Conservation (phyloP, 1,139 yeast species). For the Candida sanyaensis region DNA sequence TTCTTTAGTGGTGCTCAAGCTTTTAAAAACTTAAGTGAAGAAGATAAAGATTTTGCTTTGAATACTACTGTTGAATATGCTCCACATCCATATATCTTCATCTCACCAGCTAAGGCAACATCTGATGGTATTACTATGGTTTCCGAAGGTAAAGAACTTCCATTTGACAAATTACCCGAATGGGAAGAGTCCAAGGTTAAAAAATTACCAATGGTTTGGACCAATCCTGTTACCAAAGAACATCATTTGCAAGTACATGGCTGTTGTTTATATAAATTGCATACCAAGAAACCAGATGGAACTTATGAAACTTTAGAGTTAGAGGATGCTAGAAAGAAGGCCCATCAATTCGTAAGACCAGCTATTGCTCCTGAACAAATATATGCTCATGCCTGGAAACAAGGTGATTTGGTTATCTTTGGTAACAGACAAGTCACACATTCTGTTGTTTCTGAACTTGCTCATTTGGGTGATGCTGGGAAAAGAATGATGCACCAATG, state of each 20-base stretch:
- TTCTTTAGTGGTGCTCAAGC: slow-evolving; percentile 82
- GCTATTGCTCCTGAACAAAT: slow-evolving; percentile 75
- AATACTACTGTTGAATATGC: slow-evolving; percentile 81
- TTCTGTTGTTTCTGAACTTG: slow-evolving; percentile 85
- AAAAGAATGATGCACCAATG: slow-evolving; percentile 88
- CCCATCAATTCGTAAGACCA: slow-evolving; percentile 77
- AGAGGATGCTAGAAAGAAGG: slow-evolving; percentile 70
- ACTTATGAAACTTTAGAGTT: slow-evolving; percentile 50
- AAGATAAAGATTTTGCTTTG: slow-evolving; percentile 72
- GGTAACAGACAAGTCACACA: slow-evolving; percentile 90
- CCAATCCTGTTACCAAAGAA: slow-evolving; percentile 82
- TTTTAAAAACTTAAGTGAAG: slow-evolving; percentile 61
- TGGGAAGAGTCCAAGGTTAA: slow-evolving; percentile 82
- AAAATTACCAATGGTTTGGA: slow-evolving; percentile 84
- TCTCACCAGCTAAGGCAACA: slow-evolving; percentile 78
- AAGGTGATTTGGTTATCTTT: slow-evolving; percentile 83
- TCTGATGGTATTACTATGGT: slow-evolving; percentile 86
- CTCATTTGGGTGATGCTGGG: slow-evolving; percentile 43
- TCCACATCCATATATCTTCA: slow-evolving; percentile 87
- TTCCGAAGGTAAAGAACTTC: slow-evolving; percentile 70
- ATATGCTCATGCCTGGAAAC: slow-evolving; percentile 79
- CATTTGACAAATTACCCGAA: slow-evolving; percentile 67
- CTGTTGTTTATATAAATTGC: slow-evolving; percentile 72
- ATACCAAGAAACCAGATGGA: slow-evolving; percentile 58
- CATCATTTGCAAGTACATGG: slow-evolving; percentile 87